Conservation (phyloP, 108 stramenopile species). For the Hondaea fermentalgiana region DNA sequence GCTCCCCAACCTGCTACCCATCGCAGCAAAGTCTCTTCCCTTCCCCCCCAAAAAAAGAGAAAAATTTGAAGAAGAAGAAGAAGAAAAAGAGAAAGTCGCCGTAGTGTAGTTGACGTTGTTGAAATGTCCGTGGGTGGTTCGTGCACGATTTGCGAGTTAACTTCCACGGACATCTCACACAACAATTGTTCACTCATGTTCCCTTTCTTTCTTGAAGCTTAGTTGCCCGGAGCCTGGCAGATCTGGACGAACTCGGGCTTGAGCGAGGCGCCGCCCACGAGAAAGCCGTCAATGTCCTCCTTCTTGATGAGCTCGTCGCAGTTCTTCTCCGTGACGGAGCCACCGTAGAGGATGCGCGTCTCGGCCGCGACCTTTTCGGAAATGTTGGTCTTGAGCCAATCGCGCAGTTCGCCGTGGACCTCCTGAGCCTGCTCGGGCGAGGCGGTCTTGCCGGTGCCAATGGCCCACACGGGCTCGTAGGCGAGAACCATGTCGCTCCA, state of each 20-base stretch:
- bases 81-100: too few relatives aligned
- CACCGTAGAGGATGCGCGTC: conserved; percentile 47
- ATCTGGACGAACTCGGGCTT: conserved; percentile 53
- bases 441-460: conserved; percentile 91
- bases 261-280: conserved; percentile 49
- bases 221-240: conserved; percentile 37
- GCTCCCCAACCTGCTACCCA: too few relatives aligned
- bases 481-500: conserved; percentile 44
- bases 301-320: conserved; percentile 18
- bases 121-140: too few relatives aligned
- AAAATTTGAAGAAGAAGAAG: too few relatives aligned
- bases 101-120: too few relatives aligned
- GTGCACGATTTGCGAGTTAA: too few relatives aligned
- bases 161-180: too few relatives aligned
- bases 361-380: conserved; percentile 24
- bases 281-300: conserved; percentile 42
- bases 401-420: conserved; percentile 36
- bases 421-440: conserved; percentile 93
- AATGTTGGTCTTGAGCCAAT: conserved; percentile 29
- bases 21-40: too few relatives aligned
- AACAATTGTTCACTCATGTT: too few relatives aligned
- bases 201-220: background rate
- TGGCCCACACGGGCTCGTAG: conserved; percentile 95
- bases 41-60: too few relatives aligned
- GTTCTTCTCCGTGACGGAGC: conserved; percentile 34